Evolutionary conservation across 768 basidiomycete species (phyloP), one percentile per base, ranked within the genome.

Genomic region (Clavaria fumosa): DNA sequence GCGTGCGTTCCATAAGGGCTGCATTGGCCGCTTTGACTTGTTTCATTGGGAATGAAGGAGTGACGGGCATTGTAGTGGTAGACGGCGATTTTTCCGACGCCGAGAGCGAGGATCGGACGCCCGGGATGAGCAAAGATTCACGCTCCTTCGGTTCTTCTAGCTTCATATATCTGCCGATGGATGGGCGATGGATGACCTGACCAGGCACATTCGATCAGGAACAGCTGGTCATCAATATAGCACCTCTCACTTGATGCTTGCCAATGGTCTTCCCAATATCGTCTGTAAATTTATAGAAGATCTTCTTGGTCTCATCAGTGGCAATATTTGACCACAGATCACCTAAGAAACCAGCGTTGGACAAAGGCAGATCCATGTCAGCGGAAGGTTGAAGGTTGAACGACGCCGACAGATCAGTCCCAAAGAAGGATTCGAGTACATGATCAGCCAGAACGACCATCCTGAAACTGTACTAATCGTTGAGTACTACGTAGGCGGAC

Each of bases 401-500:
- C 2, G 90, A 90, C 1, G 70, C 73, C 0, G 85, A 75, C 43
- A 99, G 63, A 54, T 97, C 95, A 0, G 80, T 73, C 50, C 89
- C 90, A 49, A 96, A 99, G 68, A 99, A 99, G 1, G 83, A 80
- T 53, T 99, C 95, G 18, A 99, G 70, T 19, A 97, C 67, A 54
- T 96, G 91, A 46, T 97, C 95, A 1, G 93, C 91, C 6, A 99
- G 68, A 4, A 99, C 83, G 27, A 97, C 93, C 95, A 97, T 99
- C 5, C 95, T 78, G 75, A 99, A 99, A 5, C 86, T 86, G 26
- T 28, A 46, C 15, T 27, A 41, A 24, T n/a, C 11, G 30, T 33
- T 11, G 9, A 20, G 10, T 10, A 37, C 15, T 3, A 7, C 12
- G 14, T 22, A 2, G 2, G 12, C 38, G 4, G 14, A 17, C 23